Conservation (phyloP, 257 asterid genomes). For the Plantago ovata region DNA sequence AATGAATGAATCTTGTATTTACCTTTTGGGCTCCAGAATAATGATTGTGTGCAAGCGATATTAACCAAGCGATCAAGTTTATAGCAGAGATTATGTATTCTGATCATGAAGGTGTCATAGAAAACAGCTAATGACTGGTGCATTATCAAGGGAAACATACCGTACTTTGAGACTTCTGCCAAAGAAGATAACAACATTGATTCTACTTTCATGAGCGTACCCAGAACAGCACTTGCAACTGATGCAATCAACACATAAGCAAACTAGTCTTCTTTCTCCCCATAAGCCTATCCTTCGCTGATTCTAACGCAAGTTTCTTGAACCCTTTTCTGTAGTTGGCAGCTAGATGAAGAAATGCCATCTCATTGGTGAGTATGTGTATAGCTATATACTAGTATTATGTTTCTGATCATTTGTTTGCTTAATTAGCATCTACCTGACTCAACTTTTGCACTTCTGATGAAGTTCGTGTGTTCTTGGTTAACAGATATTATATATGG, state of each 20-base stretch:
- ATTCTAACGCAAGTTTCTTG: not conserved
- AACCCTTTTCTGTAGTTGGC: conserved; percentile 45
- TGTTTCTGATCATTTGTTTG: no score
- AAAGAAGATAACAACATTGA: conserved; percentile 74
- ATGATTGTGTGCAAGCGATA: no score
- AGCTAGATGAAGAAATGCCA: conserved; percentile 51
- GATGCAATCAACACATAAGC: conserved; percentile 47
- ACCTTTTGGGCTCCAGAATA: no score
- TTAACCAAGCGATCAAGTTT: no score
- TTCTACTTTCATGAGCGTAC: conserved; percentile 53
- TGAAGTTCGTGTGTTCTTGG: no score
- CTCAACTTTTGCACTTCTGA: no score
- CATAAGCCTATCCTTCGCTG: not conserved
- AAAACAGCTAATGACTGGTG: conserved; percentile 75
- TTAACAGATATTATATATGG: no score
- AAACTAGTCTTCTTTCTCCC: not conserved
- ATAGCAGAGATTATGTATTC: not conserved
- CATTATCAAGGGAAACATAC: conserved; percentile 57
- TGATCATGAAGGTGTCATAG: conserved; percentile 50
- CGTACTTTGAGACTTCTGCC: conserved; percentile 86
- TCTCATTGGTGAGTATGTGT: conserved; percentile 50
- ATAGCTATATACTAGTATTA: no score
- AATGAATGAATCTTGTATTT: no score
- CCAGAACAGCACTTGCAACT: conserved; percentile 51
- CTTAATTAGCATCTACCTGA: no score